phyloP scores from a whole-genome alignment of 768 basidiomycete genomes.

The Lactifluus rugatus region DNA sequence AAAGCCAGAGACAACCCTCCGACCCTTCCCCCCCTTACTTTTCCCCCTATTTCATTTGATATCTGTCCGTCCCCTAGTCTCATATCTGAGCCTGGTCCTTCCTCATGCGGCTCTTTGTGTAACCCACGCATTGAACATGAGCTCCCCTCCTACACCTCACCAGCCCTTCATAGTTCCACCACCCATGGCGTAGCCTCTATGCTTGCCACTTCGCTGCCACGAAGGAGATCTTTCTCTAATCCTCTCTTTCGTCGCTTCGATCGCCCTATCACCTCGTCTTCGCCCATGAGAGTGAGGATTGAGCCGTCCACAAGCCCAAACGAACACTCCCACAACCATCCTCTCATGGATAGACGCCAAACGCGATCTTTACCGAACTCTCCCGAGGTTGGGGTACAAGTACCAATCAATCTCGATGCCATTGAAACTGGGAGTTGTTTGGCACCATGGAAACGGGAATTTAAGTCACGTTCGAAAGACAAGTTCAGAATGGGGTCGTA shows the following conservation, averaged over 20 bases:
- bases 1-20: slow-evolving; percentile 46
- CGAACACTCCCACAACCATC: slow-evolving; percentile 47
- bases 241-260: not conserved
- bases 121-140: not conserved
- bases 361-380: slow-evolving; percentile 17
- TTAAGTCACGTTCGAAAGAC: slow-evolving; percentile 24
- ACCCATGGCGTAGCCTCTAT: not conserved
- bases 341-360: slow-evolving; percentile 27
- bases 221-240: slow-evolving; percentile 10
- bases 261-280: not conserved
- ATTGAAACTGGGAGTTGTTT: slow-evolving; percentile 29
- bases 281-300: slow-evolving; percentile 38
- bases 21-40: slow-evolving; percentile 54
- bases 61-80: slow-evolving; percentile 31
- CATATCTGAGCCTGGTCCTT: slow-evolving; percentile 24
- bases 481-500: slow-evolving; percentile 18
- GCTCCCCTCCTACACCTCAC: not conserved
- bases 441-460: slow-evolving; percentile 37
- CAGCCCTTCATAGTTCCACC: not conserved
- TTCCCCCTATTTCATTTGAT: slow-evolving; percentile 45
- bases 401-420: slow-evolving; percentile 17
- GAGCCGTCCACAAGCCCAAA: slow-evolving; percentile 35
- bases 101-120: slow-evolving; percentile 26
- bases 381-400: not conserved
- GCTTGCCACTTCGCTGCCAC: not conserved